phyloP scores from a whole-genome alignment of 2,329 filamentous ascomycete genomes.

The Phialophora expanda region DNA sequence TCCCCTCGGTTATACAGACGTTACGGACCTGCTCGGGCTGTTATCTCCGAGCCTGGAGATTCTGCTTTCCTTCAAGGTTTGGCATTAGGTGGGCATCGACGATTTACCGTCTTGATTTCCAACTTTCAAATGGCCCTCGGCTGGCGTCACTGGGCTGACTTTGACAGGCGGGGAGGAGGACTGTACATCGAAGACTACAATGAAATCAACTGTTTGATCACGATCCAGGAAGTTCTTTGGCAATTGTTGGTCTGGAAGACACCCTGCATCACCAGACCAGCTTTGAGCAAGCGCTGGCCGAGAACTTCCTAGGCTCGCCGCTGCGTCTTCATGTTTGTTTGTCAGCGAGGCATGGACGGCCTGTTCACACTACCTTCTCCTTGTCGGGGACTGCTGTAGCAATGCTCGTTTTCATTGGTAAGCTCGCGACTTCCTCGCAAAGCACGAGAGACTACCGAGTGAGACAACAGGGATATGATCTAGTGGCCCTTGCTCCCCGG shows the following conservation, averaged over 20 bases:
- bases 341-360: neutral
- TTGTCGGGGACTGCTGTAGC: neutral
- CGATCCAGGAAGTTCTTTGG: neutral
- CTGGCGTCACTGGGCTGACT: neutral
- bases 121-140: too few species aligned
- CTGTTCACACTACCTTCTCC: neutral
- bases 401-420: slow-evolving; percentile 3
- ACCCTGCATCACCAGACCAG: neutral
- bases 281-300: neutral
- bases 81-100: neutral
- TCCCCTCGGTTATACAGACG: neutral
- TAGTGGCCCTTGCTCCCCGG: neutral
- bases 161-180: neutral
- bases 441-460: neutral
- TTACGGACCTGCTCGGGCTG: neutral
- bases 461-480: neutral
- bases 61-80: neutral
- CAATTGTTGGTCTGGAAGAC: neutral
- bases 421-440: neutral
- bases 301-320: neutral
- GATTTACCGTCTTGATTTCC: too few species aligned
- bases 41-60: neutral
- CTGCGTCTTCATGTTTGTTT: neutral
- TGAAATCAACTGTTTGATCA: neutral
- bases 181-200: neutral